Base-by-base conservation (phyloP, 2,329 filamentous ascomycete genomes). In the Stemphylium lycopersici region DNA sequence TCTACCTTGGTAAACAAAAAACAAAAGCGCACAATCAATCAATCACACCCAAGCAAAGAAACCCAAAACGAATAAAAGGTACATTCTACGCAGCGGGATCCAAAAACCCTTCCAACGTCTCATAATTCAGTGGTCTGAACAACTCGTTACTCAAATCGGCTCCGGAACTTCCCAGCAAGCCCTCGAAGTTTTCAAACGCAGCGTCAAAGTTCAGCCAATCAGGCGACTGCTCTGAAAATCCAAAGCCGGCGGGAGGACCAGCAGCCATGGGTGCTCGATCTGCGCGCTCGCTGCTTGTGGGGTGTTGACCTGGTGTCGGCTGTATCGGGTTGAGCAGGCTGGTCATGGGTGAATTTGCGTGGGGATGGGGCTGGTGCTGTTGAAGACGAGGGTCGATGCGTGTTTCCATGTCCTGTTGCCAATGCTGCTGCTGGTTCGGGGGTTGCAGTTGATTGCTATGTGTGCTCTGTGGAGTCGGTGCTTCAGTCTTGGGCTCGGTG, bases 141-240 rank as follows among this genome's bases (percentile, higher is more conserved):
- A 76, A 45, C 62, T 76, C 73, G 46, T 73, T 76, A 44, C 71
- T 74, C 56, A 75, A 13, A 58, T 76, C 74, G 8, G 74, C 73
- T 4, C 73, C 73, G 0, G 66, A 68, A 52, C 74, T 75, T 18
- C 74, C 73, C 10, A 77, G 33, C 24, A 77, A 57, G 3, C 71
- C 68, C 49, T 76, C 73, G 44, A 77, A 75, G 32, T 76, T 76
- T 61, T 77, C 73, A 58, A 77, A 77, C 6, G 74, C 74, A 1
- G 66, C 64, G 20, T 76, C 73, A 38, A 76, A 76, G 31, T 75
- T 76, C 26, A 77, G 38, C 74, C 74, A 77, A 36, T 76, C 73
- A 0, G 73, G 70, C 1, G 66, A 71, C 29, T 70, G 62, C 29
- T 74, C 72, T n/a, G 66, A 62, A 48, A 74, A 71, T 6, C 69